These are phyloP conservation scores for Clonostachys rhizophaga DNA, from an alignment of 2,329 filamentous ascomycete genomes.

Conservation along the genomic window DNA sequence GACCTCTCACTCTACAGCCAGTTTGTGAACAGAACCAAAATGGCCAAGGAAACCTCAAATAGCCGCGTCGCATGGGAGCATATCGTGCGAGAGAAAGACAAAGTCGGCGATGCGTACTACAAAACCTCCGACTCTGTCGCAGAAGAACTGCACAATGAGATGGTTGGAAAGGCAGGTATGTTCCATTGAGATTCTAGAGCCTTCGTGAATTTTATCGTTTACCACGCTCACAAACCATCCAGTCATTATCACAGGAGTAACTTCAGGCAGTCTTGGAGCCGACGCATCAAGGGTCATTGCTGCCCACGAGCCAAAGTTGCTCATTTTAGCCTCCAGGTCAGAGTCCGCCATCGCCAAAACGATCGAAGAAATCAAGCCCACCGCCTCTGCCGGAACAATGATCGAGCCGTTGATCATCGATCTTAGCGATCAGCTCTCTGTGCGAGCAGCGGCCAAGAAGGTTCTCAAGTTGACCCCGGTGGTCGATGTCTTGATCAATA, in stretches of 20 bases:
- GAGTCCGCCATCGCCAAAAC: neutral
- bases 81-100: too few relatives aligned
- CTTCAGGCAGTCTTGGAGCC: slow-evolving; percentile 1
- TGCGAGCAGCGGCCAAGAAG: neutral
- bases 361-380: neutral
- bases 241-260: slow-evolving; percentile 4
- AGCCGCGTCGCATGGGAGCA: too few relatives aligned
- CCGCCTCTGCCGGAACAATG: neutral
- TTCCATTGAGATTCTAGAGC: too few relatives aligned
- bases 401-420: neutral
- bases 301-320: neutral
- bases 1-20: too few relatives aligned
- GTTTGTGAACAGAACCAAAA: too few relatives aligned
- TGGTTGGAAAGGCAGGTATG: too few relatives aligned
- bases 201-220: too few relatives aligned
- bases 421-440: neutral
- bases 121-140: too few relatives aligned
- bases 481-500: slow-evolving; percentile 24
- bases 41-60: too few relatives aligned
- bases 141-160: too few relatives aligned
- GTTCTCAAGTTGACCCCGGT: neutral
- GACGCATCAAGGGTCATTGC: slow-evolving; percentile 1
- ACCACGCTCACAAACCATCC: too few relatives aligned
- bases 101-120: too few relatives aligned
- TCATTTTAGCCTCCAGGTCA: slow-evolving; percentile 3